Base-by-base conservation (phyloP, 2,329 filamentous ascomycete genomes). In the Parasarocladium wereldwijsianum region DNA sequence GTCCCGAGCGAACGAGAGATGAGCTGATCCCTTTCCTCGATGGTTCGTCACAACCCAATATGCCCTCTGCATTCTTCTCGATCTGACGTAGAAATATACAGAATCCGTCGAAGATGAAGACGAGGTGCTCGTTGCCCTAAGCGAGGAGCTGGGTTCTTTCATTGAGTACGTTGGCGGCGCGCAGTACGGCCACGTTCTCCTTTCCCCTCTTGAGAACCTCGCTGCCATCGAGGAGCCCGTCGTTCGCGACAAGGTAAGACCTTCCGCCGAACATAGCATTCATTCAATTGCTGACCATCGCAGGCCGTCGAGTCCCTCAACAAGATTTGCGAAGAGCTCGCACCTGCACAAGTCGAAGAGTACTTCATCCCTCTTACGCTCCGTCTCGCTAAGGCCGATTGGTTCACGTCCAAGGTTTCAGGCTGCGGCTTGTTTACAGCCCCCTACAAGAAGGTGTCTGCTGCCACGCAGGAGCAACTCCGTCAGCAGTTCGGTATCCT, bases 341-440 rank as follows among this genome's bases (percentile, higher is more conserved):
- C 85, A 29, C 64, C 84, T 45, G 71, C 84, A 55, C 90, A 98
- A 63, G 78, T 96, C 51, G 90, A 98, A 65, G 83, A 94, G 48
- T 82, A 86, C 59, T 96, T 96, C 62, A 87, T 98, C 44, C 90
- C 90, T 38, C 77, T 98, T 49, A 86, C 86, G 36, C 73, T 93
- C 49, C 84, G 90, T 51, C 81, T 98, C 37, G 92, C 90, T 41
- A 98, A 96, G 70, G 90, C 90, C 58, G 90, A 98, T 61, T 98
- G 90, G 90, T 98, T 98, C 58, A 98, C 90, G 34, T 96, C 90
- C 40, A 98, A 96, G 63, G 90, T 98, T 40, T 98, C 90, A 18
- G 90, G 87, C 38, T 93, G 87, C 40, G 90, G 90, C 38, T 78
- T 98, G 38, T 98, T 87, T 64, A 90, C 82, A 52, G 73, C 76